Percentiles rank a stretch among this genome's conserved stretches.
Conservation (phyloP, 2,329 filamentous ascomycete genomes). For the Stagonosporopsis rhizophila region DNA sequence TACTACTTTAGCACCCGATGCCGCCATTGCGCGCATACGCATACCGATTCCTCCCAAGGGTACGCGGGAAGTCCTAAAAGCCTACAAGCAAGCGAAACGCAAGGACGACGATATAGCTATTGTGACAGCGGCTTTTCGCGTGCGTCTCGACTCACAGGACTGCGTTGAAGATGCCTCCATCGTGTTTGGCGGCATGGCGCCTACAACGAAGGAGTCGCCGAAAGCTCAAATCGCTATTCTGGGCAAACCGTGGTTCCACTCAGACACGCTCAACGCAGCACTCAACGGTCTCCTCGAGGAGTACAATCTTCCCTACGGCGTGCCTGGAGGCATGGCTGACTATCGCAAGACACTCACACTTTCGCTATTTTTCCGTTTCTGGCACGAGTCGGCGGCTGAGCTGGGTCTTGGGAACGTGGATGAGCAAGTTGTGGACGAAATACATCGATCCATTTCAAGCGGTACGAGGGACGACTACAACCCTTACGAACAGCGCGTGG, state of each 20-base stretch:
- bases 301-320: constrained; percentile 84
- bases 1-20: constrained; percentile 79
- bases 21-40: constrained; percentile 80
- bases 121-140: constrained; percentile 82
- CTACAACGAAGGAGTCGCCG: constrained; percentile 82
- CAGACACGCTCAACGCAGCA: constrained; percentile 81
- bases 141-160: constrained; percentile 72
- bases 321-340: constrained; percentile 95
- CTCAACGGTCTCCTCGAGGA: constrained; percentile 84
- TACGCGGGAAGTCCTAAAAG: constrained; percentile 79
- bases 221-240: constrained; percentile 73
- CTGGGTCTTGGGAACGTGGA: constrained; percentile 67
- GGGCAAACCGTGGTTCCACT: constrained; percentile 79
- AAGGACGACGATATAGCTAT: constrained; percentile 99
- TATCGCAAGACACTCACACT: constrained; percentile 89
- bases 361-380: constrained; percentile 97
- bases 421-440: constrained; percentile 76
- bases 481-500: constrained; percentile 81
- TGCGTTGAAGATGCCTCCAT: constrained; percentile 76
- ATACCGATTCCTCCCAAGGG: constrained; percentile 73
- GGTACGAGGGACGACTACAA: constrained; percentile 77
- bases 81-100: constrained; percentile 94
- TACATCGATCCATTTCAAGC: constrained; percentile 80
- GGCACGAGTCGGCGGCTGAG: constrained; percentile 79
- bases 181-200: constrained; percentile 93